These are phyloP conservation scores for Taxawa tesnikishii DNA, from an alignment of 2,329 filamentous ascomycete genomes.

Conservation along the genomic window DNA sequence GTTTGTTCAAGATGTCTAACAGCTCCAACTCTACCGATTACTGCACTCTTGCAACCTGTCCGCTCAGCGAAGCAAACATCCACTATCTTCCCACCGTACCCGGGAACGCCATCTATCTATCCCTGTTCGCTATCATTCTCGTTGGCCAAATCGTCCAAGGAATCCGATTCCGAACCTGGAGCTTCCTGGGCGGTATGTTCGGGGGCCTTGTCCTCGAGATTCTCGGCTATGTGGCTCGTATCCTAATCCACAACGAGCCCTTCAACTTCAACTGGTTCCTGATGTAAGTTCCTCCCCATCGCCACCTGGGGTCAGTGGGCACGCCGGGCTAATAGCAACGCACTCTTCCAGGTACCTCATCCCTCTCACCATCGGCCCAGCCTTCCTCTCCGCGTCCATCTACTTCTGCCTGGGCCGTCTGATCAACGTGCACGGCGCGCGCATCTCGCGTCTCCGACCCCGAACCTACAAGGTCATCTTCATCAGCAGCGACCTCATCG, in stretches of 20 bases:
- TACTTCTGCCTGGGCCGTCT: constrained; percentile 47
- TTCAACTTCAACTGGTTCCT: constrained; percentile 38
- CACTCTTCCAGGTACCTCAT: constrained; percentile 35
- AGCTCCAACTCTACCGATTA: not conserved
- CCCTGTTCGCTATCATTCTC: constrained; percentile 37
- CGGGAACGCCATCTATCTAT: constrained; percentile 40
- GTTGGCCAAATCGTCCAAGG: constrained; percentile 37
- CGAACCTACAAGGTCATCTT: constrained; percentile 39
- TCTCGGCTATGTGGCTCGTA: constrained; percentile 43
- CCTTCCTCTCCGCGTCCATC: constrained; percentile 42
- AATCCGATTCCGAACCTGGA: constrained; percentile 41
- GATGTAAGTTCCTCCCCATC: constrained; percentile 23
- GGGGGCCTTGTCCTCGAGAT: constrained; percentile 38
- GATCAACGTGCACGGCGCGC: constrained; percentile 36
- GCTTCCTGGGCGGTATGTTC: constrained; percentile 38
- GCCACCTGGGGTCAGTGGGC: too few species aligned
- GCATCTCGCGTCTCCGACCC: constrained; percentile 10
- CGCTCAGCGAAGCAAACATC: constrained; percentile 27
- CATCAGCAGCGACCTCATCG: constrained; percentile 42
- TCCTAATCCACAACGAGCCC: constrained; percentile 41
- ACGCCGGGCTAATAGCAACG: too few species aligned
- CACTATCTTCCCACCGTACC: constrained; percentile 40
- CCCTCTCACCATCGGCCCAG: constrained; percentile 43
- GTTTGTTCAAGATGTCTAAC: constrained; percentile 10
- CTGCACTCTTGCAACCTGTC: constrained; percentile 18